Conservation (phyloP, 148 eudicot genomes). For the Vaccinium myrtillus region DNA sequence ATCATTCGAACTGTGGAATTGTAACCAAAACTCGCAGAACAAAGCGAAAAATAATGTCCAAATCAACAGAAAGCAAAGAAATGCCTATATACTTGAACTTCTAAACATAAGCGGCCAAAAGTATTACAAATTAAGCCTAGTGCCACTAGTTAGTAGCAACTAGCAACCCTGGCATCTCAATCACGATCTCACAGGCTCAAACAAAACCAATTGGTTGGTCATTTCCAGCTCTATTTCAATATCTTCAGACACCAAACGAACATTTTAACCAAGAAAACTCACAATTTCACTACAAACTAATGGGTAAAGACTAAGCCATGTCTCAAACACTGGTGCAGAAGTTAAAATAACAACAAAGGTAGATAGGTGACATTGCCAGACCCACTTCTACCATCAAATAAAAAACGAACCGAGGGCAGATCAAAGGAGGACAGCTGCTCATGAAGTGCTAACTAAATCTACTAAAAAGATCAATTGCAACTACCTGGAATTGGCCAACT, state of each 20-base stretch:
- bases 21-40: neutral
- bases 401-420: neutral
- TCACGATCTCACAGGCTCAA: neutral
- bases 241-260: neutral
- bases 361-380: conserved; percentile 2
- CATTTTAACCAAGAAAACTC: neutral
- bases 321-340: neutral
- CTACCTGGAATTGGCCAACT: neutral
- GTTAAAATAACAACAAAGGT: neutral
- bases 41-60: neutral
- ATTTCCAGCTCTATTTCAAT: neutral
- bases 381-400: neutral
- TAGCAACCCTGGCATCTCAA: neutral
- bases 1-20: neutral
- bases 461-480: neutral
- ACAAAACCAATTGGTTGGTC: conserved; percentile 1
- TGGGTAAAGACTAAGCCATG: neutral
- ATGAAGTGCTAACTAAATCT: neutral
- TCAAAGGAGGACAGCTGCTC: neutral
- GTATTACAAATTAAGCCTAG: neutral
- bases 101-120: neutral
- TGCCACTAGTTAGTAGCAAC: conserved; percentile 3
- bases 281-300: neutral
- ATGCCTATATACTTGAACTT: neutral
- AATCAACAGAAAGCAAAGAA: neutral